These are phyloP conservation scores for Cladobotryum protrusum DNA, from an alignment of 2,329 filamentous ascomycete genomes.

Conservation along the genomic window DNA sequence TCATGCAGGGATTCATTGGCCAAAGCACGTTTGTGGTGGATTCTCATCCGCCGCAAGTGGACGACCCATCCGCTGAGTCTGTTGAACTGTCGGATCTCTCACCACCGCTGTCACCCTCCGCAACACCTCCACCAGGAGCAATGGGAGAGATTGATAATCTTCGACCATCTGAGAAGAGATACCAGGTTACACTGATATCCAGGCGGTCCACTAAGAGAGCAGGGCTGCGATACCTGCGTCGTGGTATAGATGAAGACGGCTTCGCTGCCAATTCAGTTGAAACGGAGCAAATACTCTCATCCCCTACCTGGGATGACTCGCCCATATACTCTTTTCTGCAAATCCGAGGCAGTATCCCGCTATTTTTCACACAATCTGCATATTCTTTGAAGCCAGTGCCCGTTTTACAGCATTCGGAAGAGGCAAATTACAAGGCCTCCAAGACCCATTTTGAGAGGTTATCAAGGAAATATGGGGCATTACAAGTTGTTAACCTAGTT, in stretches of 20 bases:
- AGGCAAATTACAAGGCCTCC: constrained; percentile 73
- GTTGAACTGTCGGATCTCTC: constrained; percentile 39
- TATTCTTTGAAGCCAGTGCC: constrained; percentile 89
- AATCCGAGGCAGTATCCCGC: constrained; percentile 80
- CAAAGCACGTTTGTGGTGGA: constrained; percentile 76
- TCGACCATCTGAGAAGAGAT: constrained; percentile 48
- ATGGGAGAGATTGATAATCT: constrained; percentile 32
- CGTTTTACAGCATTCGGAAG: constrained; percentile 70
- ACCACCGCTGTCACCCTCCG: constrained; percentile 20
- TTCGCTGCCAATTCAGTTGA: constrained; percentile 87
- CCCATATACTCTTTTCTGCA: constrained; percentile 82
- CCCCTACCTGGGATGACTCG: constrained; percentile 54
- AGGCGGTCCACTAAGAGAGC: constrained; percentile 79
- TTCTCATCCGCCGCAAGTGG: constrained; percentile 48
- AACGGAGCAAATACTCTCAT: constrained; percentile 87
- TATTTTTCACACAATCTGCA: constrained; percentile 92
- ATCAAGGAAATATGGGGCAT: constrained; percentile 60
- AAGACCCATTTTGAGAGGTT: constrained; percentile 72
- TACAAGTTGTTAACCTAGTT: constrained; percentile 78
- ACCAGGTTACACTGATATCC: constrained; percentile 86
- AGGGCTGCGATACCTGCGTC: constrained; percentile 80
- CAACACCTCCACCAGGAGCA: constrained; percentile 20
- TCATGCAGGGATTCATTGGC: constrained; percentile 93
- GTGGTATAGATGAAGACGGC: constrained; percentile 85
- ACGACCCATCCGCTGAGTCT: constrained; percentile 40